phyloP scores from a whole-genome alignment of 768 basidiomycete species.

The Suillus luteus region DNA sequence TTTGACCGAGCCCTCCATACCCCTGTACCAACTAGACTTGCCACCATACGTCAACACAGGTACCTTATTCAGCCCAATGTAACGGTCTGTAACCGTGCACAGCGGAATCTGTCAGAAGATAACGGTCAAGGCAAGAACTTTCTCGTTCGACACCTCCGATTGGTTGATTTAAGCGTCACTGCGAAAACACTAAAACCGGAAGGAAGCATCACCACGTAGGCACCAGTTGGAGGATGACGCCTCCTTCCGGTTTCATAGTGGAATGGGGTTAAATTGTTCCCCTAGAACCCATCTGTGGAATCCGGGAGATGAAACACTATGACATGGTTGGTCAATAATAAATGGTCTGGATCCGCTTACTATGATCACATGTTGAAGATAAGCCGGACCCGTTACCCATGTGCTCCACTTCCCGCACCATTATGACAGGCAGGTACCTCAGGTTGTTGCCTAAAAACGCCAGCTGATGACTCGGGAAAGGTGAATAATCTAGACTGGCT shows the following conservation, averaged over 20 bases:
- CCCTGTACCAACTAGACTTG: background rate
- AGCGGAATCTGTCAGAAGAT: background rate
- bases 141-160: background rate
- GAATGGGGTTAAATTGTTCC: background rate
- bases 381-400: background rate
- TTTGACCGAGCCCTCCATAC: background rate
- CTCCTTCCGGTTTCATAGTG: slow-evolving; percentile 3
- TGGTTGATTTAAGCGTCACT: background rate
- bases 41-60: background rate
- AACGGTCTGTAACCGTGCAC: background rate
- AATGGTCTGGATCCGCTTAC: background rate
- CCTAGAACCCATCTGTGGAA: background rate
- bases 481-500: background rate
- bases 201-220: background rate
- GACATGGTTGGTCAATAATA: background rate
- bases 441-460: background rate
- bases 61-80: background rate
- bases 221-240: background rate
- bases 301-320: background rate
- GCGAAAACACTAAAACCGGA: background rate
- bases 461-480: background rate
- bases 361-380: slow-evolving; percentile 2
- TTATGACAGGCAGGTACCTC: background rate
- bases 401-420: background rate
- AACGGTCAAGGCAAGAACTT: background rate